Percentiles rank a stretch among this genome's conserved stretches.
Evolutionary conservation across 108 stramenopile genomes (phyloP).

Genomic region (Seminavis robusta): DNA sequence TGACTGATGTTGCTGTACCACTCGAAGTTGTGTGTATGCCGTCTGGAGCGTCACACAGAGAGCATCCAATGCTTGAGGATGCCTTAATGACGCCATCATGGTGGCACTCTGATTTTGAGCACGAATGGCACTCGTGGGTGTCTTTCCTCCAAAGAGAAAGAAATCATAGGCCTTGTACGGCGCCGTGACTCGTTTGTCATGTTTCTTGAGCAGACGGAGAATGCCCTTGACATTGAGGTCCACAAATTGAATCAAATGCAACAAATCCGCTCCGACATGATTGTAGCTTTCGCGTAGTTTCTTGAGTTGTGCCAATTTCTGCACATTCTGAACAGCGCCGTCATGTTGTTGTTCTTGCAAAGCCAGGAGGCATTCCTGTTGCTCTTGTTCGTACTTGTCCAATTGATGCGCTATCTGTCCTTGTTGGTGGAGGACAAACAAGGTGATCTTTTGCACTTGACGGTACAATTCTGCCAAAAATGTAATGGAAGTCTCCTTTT

Average conservation of each 20-base stretch:
- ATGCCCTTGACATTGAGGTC: slow-evolving; percentile 39
- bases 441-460: too few relatives aligned
- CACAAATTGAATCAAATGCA: slow-evolving; percentile 38
- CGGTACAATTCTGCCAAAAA: too few relatives aligned
- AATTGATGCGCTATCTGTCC: neutral
- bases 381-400: too few relatives aligned
- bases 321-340: too few relatives aligned
- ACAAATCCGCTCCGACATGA: slow-evolving; percentile 28
- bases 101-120: slow-evolving; percentile 12
- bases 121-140: neutral
- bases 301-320: slow-evolving; percentile 10
- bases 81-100: slow-evolving; percentile 7
- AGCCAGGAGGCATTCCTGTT: too few relatives aligned
- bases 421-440: too few relatives aligned
- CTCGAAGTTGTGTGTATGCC: too few relatives aligned
- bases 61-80: too few relatives aligned
- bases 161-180: neutral
- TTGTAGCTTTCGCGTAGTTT: slow-evolving; percentile 12
- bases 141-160: neutral
- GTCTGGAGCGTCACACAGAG: slow-evolving; percentile 18
- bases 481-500: neutral
- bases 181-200: slow-evolving; percentile 42
- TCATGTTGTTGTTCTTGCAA: too few relatives aligned
- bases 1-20: too few relatives aligned
- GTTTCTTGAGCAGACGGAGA: slow-evolving; percentile 51